Percentiles rank a stretch among this genome's conserved stretches.
phyloP scores from a whole-genome alignment of 2,329 filamentous ascomycete species.

The Verruconis gallopava region DNA sequence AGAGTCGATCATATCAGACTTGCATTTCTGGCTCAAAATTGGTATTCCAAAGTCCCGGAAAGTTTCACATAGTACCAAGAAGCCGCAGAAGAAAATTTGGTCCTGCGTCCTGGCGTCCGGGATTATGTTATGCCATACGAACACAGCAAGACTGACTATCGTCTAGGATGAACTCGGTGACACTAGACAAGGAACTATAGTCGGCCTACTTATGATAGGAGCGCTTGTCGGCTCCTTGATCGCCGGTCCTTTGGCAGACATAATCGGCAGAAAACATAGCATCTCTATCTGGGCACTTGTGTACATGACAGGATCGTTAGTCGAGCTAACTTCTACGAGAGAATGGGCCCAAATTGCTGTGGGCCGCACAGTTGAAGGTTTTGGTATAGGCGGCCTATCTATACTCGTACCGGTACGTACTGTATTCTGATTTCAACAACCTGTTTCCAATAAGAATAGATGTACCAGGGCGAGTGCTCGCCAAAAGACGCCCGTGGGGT shows the following conservation, averaged over 20 bases:
- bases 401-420: neutral
- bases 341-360: conserved; percentile 35
- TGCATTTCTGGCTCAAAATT: no score
- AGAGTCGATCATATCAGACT: conserved; percentile 24
- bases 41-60: no score
- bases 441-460: neutral
- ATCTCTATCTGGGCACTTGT: conserved; percentile 35
- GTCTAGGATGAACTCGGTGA: conserved; percentile 17
- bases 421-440: neutral
- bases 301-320: conserved; percentile 29
- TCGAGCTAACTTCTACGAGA: conserved; percentile 28
- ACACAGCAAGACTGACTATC: neutral
- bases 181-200: conserved; percentile 17
- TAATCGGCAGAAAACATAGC: conserved; percentile 33
- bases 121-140: conserved; percentile 6
- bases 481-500: conserved; percentile 52
- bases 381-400: conserved; percentile 2
- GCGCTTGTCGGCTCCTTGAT: conserved; percentile 29
- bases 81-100: no score
- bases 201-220: conserved; percentile 18
- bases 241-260: conserved; percentile 39
- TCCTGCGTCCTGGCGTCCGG: no score
- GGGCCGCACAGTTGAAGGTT: conserved; percentile 24
- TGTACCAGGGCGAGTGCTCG: conserved; percentile 56
- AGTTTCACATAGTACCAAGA: no score